These are phyloP conservation scores for Boletus fagicola DNA, from an alignment of 768 basidiomycete genomes.

Conservation along the genomic window DNA sequence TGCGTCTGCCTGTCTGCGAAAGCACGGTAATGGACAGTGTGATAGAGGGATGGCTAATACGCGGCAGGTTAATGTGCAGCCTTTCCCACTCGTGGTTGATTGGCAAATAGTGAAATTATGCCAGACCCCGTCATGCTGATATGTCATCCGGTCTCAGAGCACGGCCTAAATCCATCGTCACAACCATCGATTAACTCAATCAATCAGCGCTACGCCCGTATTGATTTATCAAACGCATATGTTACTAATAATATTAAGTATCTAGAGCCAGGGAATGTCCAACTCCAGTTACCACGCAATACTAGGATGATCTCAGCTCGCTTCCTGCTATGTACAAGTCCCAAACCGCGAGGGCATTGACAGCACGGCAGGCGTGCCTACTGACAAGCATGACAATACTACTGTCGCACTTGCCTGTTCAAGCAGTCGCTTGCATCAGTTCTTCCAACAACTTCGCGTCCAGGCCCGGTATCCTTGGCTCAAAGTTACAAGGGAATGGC, in stretches of 20 bases:
- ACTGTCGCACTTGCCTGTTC: not conserved
- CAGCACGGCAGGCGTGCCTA: not conserved
- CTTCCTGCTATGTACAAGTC: not conserved
- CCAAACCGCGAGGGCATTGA: not conserved
- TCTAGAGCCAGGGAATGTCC: not conserved
- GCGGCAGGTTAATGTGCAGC: constrained; percentile 9
- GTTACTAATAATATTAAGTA: not conserved
- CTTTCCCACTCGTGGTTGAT: constrained; percentile 26
- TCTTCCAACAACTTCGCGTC: constrained; percentile 10
- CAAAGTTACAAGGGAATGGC: constrained; percentile 16
- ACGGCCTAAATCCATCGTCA: constrained; percentile 4
- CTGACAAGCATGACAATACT: no score
- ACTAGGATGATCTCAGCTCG: not conserved
- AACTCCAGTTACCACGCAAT: not conserved
- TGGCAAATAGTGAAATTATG: constrained; percentile 12
- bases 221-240: not conserved
- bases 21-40: constrained; percentile 14
- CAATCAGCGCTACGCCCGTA: not conserved
- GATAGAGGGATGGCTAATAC: constrained; percentile 9
- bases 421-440: constrained; percentile 4
- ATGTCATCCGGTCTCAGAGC: constrained; percentile 11
- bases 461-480: constrained; percentile 12
- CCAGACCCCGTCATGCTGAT: constrained; percentile 4
- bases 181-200: constrained; percentile 22
- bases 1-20: not conserved